Conservation (phyloP, 352 stramenopile species). For the Phytophthora pinifolia region DNA sequence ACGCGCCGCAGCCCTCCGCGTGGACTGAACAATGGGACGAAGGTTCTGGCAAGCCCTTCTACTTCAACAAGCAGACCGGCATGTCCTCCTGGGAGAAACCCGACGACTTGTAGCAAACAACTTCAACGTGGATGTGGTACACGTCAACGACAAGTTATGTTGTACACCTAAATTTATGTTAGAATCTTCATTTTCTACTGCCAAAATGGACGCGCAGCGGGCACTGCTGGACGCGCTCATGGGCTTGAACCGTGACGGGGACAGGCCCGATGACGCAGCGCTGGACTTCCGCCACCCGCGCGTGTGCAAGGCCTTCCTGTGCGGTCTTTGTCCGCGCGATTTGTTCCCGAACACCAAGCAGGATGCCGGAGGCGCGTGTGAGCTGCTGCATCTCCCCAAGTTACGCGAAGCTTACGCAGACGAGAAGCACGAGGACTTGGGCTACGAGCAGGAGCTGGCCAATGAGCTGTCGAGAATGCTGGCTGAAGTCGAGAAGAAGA, state of each 20-base stretch:
- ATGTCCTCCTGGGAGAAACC: slow-evolving; percentile 84
- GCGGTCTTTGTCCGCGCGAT: slow-evolving; percentile 83
- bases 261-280: slow-evolving; percentile 78
- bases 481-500: slow-evolving; percentile 84
- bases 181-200: slow-evolving; percentile 3
- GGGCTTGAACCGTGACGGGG: slow-evolving; percentile 90
- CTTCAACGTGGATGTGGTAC: not conserved
- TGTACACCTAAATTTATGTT: slow-evolving; percentile 3
- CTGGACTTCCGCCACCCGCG: slow-evolving; percentile 66
- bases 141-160: slow-evolving; percentile 2
- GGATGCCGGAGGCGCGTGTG: slow-evolving; percentile 67
- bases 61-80: slow-evolving; percentile 87
- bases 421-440: slow-evolving; percentile 43
- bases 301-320: slow-evolving; percentile 84
- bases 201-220: slow-evolving; percentile 79
- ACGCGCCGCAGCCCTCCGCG: slow-evolving; percentile 23
- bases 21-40: slow-evolving; percentile 88
- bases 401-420: slow-evolving; percentile 57
- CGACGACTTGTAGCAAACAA: slow-evolving; percentile 43
- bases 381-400: slow-evolving; percentile 67
- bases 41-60: slow-evolving; percentile 73
- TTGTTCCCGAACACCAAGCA: slow-evolving; percentile 92
- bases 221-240: slow-evolving; percentile 90
- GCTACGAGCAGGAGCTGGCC: slow-evolving; percentile 75
- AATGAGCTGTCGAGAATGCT: slow-evolving; percentile 62